phyloP scores from a whole-genome alignment of 331 rosid genomes.

The Arachis monticola region DNA sequence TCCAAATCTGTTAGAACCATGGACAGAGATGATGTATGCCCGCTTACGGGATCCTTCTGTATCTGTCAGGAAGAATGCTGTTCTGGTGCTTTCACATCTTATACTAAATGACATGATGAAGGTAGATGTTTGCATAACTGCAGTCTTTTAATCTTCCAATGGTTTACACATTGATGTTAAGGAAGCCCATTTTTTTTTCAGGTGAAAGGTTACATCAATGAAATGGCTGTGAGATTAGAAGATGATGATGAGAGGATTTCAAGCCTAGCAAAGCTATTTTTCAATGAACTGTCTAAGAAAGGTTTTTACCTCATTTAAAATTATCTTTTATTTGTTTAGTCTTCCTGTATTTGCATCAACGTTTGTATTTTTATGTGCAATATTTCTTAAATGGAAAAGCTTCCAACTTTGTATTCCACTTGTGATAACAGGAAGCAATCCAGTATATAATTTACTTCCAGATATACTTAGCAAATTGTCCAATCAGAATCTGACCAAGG shows the following conservation, averaged over 20 bases:
- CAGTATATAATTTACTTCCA: constrained; percentile 91
- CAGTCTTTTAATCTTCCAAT: constrained; percentile 30
- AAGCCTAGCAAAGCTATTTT: constrained; percentile 87
- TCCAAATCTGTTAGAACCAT: constrained; percentile 94
- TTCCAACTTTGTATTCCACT: constrained; percentile 26
- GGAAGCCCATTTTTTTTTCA: constrained; percentile 44
- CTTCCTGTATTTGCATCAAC: constrained; percentile 15
- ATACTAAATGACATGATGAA: constrained; percentile 99
- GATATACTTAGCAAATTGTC: constrained; percentile 93
- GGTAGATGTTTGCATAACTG: constrained; percentile 47
- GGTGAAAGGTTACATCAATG: constrained; percentile 97
- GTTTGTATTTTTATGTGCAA: constrained; percentile 32
- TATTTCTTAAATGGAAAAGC: constrained; percentile 8
- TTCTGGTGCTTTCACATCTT: constrained; percentile 98
- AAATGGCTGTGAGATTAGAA: constrained; percentile 87
- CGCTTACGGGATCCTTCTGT: constrained; percentile 74
- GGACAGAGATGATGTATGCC: constrained; percentile 96
- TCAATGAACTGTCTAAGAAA: constrained; percentile 93
- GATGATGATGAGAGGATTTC: constrained; percentile 91
- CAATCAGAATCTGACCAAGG: constrained; percentile 71
- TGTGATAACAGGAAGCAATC: constrained; percentile 79
- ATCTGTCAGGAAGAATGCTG: constrained; percentile 96
- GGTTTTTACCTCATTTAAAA: constrained; percentile 47
- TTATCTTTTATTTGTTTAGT: background rate
- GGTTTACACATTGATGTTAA: constrained; percentile 46